Evolutionary conservation across 768 basidiomycete species (phyloP).

Genomic region (Termitomyces sp.): DNA sequence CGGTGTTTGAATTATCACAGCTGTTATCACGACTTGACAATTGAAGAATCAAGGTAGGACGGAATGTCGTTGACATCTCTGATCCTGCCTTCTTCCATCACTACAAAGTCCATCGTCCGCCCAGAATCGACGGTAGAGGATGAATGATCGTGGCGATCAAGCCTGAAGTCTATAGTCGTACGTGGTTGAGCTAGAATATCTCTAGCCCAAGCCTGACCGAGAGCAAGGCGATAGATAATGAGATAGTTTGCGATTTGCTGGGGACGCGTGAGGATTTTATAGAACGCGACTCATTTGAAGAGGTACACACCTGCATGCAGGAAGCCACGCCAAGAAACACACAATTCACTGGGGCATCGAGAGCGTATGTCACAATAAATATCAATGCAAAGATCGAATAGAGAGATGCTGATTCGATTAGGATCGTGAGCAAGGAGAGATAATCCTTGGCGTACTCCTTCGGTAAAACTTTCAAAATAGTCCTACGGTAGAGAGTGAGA

Average conservation of each 20-base stretch:
- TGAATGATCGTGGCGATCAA: no score
- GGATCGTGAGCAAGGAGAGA: slow-evolving; percentile 30
- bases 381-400: slow-evolving; percentile 37
- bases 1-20: no score
- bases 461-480: slow-evolving; percentile 24
- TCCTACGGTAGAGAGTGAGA: slow-evolving; percentile 29
- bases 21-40: no score
- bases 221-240: slow-evolving; percentile 37
- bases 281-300: neutral
- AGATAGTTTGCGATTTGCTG: slow-evolving; percentile 37
- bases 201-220: slow-evolving; percentile 35
- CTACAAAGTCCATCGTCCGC: no score
- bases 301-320: slow-evolving; percentile 28
- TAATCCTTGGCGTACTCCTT: slow-evolving; percentile 31
- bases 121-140: no score
- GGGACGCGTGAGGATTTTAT: neutral
- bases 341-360: slow-evolving; percentile 35
- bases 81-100: no score
- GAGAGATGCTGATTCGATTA: slow-evolving; percentile 42
- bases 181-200: slow-evolving; percentile 19
- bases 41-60: no score
- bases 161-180: slow-evolving; percentile 5
- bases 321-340: slow-evolving; percentile 34
- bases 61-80: no score
- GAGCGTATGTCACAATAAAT: slow-evolving; percentile 38